Base-by-base conservation (phyloP, 108 stramenopile genomes). In the Pelagomonas calceolata region DNA sequence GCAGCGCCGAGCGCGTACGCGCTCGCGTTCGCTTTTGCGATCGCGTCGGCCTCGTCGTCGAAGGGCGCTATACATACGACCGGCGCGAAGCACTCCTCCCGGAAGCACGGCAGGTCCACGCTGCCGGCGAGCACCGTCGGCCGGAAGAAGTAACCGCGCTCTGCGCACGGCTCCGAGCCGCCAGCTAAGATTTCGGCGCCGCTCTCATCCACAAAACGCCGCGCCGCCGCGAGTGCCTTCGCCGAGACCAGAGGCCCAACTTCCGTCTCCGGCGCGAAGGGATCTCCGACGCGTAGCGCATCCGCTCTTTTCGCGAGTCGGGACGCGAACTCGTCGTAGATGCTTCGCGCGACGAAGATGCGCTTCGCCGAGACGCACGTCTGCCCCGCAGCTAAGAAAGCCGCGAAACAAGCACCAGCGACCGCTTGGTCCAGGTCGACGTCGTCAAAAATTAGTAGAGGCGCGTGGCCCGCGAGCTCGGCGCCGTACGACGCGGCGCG, bases 391-490 rank as follows among this genome's bases (percentile, higher is more conserved):
- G 71, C 72, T 0, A 66, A 65, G 35, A 76, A 45, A 17, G 70
- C 76, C 14, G 66, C 71, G 60, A 32, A 63, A 30, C 63, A 71
- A 33, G 64, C 35, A 18, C 34, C 65, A 0, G 69, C 33, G 18
- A 63, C 76, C 35, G 69, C 76, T 4, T 66, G 33, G 30, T 72
- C 44, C 63, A 70, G 70, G 66, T 70, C 69, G 32, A 65, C 76
- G 60, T 76, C 76, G 60, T 18, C 26, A 30, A 71, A 63, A 17
- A 71, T 63, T 7, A 71, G 63, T 26, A 63, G 63, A 4, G 70
- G 63, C 34, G 71, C 76, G 36, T 71, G 63, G 65, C 76, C 76
- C 4, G 71, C 76, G 21, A 76, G 68, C 72, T 76, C 76, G 34
- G 72, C 32, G 68, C 65, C 71, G 30, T 67, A 65, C 33, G 60